Percentiles rank a stretch among this genome's conserved stretches.
Evolutionary conservation across 208 protist species (phyloP).

Genomic region (Acanthamoeba lenticulata): DNA sequence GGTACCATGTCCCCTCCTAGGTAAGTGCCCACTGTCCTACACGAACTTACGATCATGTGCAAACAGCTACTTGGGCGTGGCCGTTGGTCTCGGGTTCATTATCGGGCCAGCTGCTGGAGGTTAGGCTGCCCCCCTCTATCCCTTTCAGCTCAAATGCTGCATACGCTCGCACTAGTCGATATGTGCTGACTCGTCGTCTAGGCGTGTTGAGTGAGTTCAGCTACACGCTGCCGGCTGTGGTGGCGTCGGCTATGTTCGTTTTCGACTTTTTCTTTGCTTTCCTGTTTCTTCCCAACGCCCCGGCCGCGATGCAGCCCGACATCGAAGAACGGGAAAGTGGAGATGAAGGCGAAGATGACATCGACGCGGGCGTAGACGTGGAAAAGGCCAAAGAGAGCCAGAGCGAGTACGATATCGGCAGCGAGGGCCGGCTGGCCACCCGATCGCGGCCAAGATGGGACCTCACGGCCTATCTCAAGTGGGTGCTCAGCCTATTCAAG

Average conservation of each 20-base stretch:
- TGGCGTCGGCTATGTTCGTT: not conserved
- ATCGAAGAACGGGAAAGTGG: not conserved
- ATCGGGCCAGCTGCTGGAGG: constrained; percentile 27
- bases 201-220: constrained; percentile 13
- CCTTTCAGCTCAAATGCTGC: not conserved
- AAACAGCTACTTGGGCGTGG: not conserved
- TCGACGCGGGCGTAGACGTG: not conserved
- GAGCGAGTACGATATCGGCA: not conserved
- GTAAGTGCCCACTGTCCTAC: too few species aligned
- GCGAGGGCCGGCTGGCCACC: not conserved
- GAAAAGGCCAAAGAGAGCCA: constrained; percentile 24
- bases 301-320: not conserved
- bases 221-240: not conserved
- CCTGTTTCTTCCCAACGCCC: not conserved
- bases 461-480: not conserved
- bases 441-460: not conserved
- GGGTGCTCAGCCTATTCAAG: not conserved
- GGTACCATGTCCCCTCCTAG: not conserved
- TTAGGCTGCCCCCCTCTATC: not conserved
- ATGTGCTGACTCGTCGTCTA: not conserved
- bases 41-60: too few species aligned
- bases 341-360: not conserved
- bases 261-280: not conserved
- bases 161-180: not conserved
- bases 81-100: constrained; percentile 8